phyloP scores from a whole-genome alignment of 2,329 filamentous ascomycete species.

The Metarhizium brunneum region DNA sequence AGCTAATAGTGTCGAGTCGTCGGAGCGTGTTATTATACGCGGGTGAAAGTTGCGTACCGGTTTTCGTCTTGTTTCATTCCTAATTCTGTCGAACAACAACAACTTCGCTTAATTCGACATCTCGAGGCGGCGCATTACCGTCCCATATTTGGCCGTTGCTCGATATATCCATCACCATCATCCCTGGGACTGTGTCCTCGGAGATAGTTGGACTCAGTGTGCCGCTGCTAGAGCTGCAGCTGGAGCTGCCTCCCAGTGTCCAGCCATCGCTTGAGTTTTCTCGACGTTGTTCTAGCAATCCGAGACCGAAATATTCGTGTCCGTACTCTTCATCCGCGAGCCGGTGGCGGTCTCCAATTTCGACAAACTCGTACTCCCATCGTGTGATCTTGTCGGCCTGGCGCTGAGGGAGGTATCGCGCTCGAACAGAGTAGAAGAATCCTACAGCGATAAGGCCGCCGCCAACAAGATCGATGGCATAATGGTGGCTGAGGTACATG shows the following conservation, averaged over 20 bases:
- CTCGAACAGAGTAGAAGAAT: conserved; percentile 74
- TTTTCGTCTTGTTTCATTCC: not conserved
- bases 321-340: conserved; percentile 37
- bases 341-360: conserved; percentile 57
- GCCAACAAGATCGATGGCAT: conserved; percentile 84
- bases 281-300: conserved; percentile 32
- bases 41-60: not conserved
- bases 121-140: conserved; percentile 23
- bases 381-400: conserved; percentile 79
- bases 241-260: conserved; percentile 78
- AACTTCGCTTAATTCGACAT: conserved; percentile 37
- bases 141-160: conserved; percentile 30
- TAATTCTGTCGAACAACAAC: conserved; percentile 27
- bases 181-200: conserved; percentile 29
- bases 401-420: conserved; percentile 70
- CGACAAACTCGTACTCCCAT: conserved; percentile 94
- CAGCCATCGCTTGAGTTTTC: conserved; percentile 69
- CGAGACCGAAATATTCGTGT: conserved; percentile 36
- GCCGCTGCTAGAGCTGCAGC: conserved; percentile 40
- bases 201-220: conserved; percentile 41
- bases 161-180: conserved; percentile 25
- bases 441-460: conserved; percentile 71
- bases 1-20: not conserved
- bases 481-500: conserved; percentile 97
- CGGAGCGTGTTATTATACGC: not conserved